Conservation (phyloP, 805 yeast species). For the Metschnikowia koreensis region DNA sequence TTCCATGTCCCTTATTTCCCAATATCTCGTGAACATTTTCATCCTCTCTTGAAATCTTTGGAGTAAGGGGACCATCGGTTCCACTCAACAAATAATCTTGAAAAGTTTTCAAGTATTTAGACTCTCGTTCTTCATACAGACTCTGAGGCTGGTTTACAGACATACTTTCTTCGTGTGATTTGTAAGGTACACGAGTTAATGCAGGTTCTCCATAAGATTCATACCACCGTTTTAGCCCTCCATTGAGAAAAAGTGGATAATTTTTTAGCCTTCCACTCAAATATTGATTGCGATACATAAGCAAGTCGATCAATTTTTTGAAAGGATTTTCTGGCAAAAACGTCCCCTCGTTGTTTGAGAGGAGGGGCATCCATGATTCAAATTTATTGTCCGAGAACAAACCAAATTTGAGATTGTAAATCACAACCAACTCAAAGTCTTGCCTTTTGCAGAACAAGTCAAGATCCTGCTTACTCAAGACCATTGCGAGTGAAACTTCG, state of each 20-base stretch:
- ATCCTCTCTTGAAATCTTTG: neutral
- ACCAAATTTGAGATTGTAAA: slow-evolving; percentile 55
- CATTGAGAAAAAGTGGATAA: slow-evolving; percentile 34
- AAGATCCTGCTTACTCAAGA: slow-evolving; percentile 34
- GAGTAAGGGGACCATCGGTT: neutral
- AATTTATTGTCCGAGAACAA: slow-evolving; percentile 29
- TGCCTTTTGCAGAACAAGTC: slow-evolving; percentile 51
- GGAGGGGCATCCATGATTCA: slow-evolving; percentile 33
- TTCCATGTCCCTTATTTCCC: neutral
- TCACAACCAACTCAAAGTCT: slow-evolving; percentile 59
- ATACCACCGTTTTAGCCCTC: slow-evolving; percentile 39
- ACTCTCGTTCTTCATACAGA: neutral
- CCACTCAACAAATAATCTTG: slow-evolving; percentile 17
- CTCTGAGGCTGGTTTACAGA: slow-evolving; percentile 18
- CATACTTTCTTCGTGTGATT: neutral
- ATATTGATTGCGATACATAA: slow-evolving; percentile 32
- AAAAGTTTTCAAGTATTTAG: slow-evolving; percentile 13
- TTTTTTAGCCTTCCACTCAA: slow-evolving; percentile 32
- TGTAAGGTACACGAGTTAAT: slow-evolving; percentile 4
- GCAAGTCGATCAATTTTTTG: slow-evolving; percentile 39
- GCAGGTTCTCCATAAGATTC: slow-evolving; percentile 27
- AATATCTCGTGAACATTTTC: neutral
- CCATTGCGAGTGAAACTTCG: slow-evolving; percentile 56
- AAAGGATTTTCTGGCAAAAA: slow-evolving; percentile 57
- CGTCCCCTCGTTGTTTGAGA: slow-evolving; percentile 35